A percentile compares a stretch with the other conserved stretches of the same genome.
Evolutionary conservation across 2,329 filamentous ascomycete genomes (phyloP).

Genomic region (Raffaelea albimanens): DNA sequence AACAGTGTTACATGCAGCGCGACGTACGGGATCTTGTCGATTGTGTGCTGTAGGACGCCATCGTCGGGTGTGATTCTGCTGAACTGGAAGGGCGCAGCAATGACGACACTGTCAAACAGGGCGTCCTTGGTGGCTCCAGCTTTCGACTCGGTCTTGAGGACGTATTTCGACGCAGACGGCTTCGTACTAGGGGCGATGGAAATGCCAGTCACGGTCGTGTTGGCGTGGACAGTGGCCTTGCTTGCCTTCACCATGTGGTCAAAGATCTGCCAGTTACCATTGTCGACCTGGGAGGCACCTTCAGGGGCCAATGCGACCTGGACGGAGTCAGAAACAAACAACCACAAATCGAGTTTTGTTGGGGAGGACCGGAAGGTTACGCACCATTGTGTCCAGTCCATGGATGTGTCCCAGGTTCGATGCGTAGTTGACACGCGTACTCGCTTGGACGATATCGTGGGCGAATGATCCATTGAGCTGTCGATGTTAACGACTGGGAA

Average conservation of each 20-base stretch:
- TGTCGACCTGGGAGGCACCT: slow-evolving; percentile 66
- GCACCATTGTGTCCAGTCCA: slow-evolving; percentile 73
- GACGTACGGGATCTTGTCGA: slow-evolving; percentile 78
- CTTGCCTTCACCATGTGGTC: slow-evolving; percentile 64
- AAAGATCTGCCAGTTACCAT: slow-evolving; percentile 95
- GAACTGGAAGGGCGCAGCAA: slow-evolving; percentile 79
- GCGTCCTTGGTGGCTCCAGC: slow-evolving; percentile 26
- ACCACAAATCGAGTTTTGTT: not conserved
- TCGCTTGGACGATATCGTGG: slow-evolving; percentile 78
- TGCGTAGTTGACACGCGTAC: slow-evolving; percentile 89
- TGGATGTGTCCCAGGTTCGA: slow-evolving; percentile 82
- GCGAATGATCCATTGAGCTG: slow-evolving; percentile 58
- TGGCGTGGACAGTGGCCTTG: slow-evolving; percentile 49
- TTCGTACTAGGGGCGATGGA: not conserved
- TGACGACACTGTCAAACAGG: slow-evolving; percentile 67
- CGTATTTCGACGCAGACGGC: slow-evolving; percentile 28
- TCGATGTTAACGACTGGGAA: not conserved
- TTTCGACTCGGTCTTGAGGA: slow-evolving; percentile 27
- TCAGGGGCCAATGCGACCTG: slow-evolving; percentile 79
- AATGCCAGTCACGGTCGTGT: slow-evolving; percentile 51
- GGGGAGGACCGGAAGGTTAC: too few relatives aligned
- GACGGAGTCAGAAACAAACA: not conserved
- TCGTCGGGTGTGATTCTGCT: slow-evolving; percentile 56
- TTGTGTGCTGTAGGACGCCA: slow-evolving; percentile 56
- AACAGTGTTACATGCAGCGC: slow-evolving; percentile 85